These are phyloP conservation scores for Lodderomyces jiufengensis DNA, from an alignment of 1,139 yeast species.

Conservation along the genomic window DNA sequence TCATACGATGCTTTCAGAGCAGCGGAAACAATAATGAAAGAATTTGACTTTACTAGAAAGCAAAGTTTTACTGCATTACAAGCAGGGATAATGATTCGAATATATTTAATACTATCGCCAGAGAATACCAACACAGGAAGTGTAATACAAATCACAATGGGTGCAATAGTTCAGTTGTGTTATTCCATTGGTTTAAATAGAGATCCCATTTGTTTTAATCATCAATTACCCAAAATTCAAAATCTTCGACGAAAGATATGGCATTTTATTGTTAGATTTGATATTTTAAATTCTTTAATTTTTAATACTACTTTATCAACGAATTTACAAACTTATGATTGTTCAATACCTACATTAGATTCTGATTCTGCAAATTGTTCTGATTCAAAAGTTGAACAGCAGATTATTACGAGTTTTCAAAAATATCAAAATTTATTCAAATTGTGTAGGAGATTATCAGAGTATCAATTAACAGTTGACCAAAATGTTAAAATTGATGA, in stretches of 20 bases:
- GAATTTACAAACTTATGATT: constrained; percentile 18
- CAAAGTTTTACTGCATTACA: constrained; percentile 48
- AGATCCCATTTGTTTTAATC: constrained; percentile 40
- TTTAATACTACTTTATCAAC: constrained; percentile 13
- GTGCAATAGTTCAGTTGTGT: constrained; percentile 47
- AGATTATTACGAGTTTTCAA: constrained; percentile 16
- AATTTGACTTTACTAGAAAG: constrained; percentile 33
- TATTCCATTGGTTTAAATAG: constrained; percentile 50
- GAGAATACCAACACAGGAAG: constrained; percentile 22
- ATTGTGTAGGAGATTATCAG: constrained; percentile 9
- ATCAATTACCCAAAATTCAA: constrained; percentile 2
- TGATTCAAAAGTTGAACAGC: constrained; percentile 19
- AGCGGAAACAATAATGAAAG: constrained; percentile 33
- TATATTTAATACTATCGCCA: constrained; percentile 27
- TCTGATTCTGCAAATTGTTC: constrained; percentile 15
- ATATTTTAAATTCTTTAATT: constrained; percentile 16
- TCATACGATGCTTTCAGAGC: constrained; percentile 26
- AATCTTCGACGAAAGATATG: constrained; percentile 48
- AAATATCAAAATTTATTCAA: constrained; percentile 10
- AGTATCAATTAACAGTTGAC: constrained; percentile 7
- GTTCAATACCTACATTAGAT: constrained; percentile 19
- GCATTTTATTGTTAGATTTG: constrained; percentile 23
- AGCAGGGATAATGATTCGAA: constrained; percentile 31
- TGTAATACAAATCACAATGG: constrained; percentile 19
- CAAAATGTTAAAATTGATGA: constrained; percentile 8